Evolutionary conservation across 345 rosid genomes (phyloP).

Genomic region (Sapria himalayana): DNA sequence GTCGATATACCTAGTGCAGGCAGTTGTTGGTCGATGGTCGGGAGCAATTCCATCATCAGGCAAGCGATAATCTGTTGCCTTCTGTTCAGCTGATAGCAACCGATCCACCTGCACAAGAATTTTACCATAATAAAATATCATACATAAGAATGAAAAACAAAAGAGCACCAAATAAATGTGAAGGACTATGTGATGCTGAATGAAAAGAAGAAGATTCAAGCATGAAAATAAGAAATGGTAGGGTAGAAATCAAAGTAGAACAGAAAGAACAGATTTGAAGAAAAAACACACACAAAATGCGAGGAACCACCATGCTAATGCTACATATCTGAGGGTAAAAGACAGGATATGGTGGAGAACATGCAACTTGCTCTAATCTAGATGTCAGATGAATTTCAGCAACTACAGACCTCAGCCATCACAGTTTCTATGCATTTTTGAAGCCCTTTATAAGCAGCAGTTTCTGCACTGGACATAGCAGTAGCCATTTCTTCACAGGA

Average conservation of each 20-base stretch:
- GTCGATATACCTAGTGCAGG: constrained; percentile 96
- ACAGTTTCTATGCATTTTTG: constrained; percentile 99
- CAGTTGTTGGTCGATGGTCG: constrained; percentile 94
- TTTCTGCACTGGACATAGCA: constrained; percentile 94
- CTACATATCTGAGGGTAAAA: too few species aligned
- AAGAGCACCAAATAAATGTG: background rate
- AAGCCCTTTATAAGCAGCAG: constrained; percentile 96
- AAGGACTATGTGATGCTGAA: too few species aligned
- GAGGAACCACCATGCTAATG: too few species aligned
- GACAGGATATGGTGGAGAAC: too few species aligned
- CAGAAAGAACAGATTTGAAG: too few species aligned
- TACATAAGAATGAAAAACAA: background rate
- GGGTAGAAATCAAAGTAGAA: background rate
- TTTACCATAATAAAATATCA: constrained; percentile 6
- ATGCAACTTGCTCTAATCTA: too few species aligned
- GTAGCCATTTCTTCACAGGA: constrained; percentile 98
- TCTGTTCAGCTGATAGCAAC: constrained; percentile 80
- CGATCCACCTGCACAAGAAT: constrained; percentile 49
- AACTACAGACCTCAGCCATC: constrained; percentile 94
- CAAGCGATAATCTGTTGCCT: constrained; percentile 73
- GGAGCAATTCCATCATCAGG: constrained; percentile 90
- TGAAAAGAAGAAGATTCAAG: too few species aligned
- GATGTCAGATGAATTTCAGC: too few species aligned
- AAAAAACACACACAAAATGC: background rate
- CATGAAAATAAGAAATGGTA: constrained; percentile 3